phyloP scores from a whole-genome alignment of 1,284 basidiomycete species.

The Tremellales sp. region DNA sequence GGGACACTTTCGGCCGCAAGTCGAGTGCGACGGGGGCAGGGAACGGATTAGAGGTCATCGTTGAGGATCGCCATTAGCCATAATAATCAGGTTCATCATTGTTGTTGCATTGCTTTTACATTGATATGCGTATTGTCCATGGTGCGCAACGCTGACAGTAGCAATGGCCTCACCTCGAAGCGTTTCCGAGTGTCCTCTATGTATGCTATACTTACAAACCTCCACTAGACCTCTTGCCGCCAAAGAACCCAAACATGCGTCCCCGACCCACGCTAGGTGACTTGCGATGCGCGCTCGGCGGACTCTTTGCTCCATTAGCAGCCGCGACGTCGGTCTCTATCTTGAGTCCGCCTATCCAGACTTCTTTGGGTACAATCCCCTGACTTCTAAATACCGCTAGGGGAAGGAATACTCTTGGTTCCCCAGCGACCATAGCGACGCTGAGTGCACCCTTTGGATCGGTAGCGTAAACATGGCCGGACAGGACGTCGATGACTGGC shows the following conservation, averaged over 20 bases:
- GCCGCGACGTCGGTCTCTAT: not conserved
- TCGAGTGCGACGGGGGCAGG: not conserved
- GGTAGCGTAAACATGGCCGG: constrained; percentile 54
- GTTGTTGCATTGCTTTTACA: not conserved
- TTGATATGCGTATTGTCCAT: too few species aligned
- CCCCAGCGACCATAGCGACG: constrained; percentile 31
- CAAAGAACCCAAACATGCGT: not conserved
- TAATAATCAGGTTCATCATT: not conserved
- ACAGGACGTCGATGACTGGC: constrained; percentile 60
- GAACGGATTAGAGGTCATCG: not conserved
- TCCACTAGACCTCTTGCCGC: not conserved
- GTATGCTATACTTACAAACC: not conserved
- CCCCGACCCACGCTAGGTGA: not conserved
- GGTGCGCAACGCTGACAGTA: too few species aligned
- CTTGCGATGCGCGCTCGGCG: not conserved
- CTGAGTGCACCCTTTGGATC: constrained; percentile 51
- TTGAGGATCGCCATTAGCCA: too few species aligned
- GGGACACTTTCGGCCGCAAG: not conserved
- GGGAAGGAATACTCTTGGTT: constrained; percentile 42
- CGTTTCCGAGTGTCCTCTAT: not conserved
- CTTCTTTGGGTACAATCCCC: not conserved
- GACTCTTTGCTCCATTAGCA: not conserved
- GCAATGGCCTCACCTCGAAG: too few species aligned
- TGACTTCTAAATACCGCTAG: constrained; percentile 14
- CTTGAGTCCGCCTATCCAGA: not conserved